Conservation (phyloP, 1,139 yeast species). For the Yamadazyma dushanensis region DNA sequence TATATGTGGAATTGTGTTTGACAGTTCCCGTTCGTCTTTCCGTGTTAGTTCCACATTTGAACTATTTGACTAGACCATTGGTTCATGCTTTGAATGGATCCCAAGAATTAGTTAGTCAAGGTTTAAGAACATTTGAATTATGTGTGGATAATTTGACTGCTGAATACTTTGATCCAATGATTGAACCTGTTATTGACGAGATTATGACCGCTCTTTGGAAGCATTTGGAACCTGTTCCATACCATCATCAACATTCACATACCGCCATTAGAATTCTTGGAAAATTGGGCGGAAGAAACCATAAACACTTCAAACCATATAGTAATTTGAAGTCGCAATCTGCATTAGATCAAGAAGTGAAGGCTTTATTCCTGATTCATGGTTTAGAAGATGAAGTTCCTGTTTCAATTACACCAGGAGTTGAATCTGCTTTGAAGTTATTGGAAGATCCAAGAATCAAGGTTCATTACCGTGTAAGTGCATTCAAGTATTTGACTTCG, state of each 20-base stretch:
- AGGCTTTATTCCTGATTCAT: constrained; percentile 67
- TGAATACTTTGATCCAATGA: constrained; percentile 93
- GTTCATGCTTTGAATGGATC: constrained; percentile 89
- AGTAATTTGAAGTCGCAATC: constrained; percentile 58
- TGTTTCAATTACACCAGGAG: constrained; percentile 79
- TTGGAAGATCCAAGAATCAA: constrained; percentile 69
- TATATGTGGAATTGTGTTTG: constrained; percentile 89
- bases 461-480: constrained; percentile 69
- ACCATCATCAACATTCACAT: constrained; percentile 90
- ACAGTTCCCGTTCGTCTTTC: constrained; percentile 95
- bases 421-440: constrained; percentile 67
- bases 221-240: constrained; percentile 88
- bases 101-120: constrained; percentile 91
- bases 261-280: constrained; percentile 92
- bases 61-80: constrained; percentile 83
- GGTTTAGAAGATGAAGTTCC: constrained; percentile 66
- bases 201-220: constrained; percentile 93
- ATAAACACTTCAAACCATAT: constrained; percentile 78
- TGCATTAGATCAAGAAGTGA: constrained; percentile 64
- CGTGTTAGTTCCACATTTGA: constrained; percentile 89
- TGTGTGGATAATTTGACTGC: constrained; percentile 97
- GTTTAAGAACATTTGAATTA: constrained; percentile 88
- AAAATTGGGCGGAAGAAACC: constrained; percentile 93
- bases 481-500: constrained; percentile 69
- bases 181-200: constrained; percentile 93